Percentiles rank a stretch among this genome's conserved stretches.
Conservation (phyloP, 2,329 filamentous ascomycete genomes). For the Tolypocladium nubicola region DNA sequence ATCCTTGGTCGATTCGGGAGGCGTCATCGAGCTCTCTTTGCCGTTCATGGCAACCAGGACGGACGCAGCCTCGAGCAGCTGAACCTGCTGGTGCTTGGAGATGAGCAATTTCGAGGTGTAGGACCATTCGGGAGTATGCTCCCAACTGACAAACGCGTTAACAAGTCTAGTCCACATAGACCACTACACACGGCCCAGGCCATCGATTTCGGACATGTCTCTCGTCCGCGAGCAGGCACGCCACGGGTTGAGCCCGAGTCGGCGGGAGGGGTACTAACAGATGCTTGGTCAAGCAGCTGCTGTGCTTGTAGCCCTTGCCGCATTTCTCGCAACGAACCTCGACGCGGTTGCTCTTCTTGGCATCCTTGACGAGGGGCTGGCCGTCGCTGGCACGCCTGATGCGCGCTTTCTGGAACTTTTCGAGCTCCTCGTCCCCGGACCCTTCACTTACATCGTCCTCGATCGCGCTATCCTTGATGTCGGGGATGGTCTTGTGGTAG, state of each 20-base stretch:
- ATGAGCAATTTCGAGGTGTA: constrained; percentile 95
- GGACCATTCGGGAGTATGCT: constrained; percentile 97
- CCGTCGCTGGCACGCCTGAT: constrained; percentile 70
- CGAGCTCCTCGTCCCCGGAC: constrained; percentile 43
- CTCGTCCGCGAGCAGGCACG: constrained; percentile 11
- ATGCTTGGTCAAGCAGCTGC: constrained; percentile 99
- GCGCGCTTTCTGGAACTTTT: constrained; percentile 37
- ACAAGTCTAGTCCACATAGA: not conserved
- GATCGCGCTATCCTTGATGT: constrained; percentile 53
- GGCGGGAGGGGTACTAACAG: constrained; percentile 74
- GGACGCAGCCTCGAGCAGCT: constrained; percentile 92
- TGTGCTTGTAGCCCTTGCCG: constrained; percentile 99
- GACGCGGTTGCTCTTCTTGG: constrained; percentile 71
- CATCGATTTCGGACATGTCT: constrained; percentile 3
- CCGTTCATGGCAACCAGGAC: constrained; percentile 85
- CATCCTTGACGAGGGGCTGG: constrained; percentile 69
- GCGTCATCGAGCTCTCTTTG: constrained; percentile 42
- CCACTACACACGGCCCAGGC: constrained; percentile 5
- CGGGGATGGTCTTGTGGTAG: constrained; percentile 39
- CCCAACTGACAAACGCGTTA: constrained; percentile 60
- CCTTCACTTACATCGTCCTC: constrained; percentile 55
- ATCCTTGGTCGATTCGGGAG: constrained; percentile 55
- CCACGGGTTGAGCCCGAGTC: constrained; percentile 22
- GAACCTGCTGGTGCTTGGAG: constrained; percentile 98
- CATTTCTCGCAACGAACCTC: constrained; percentile 96